A percentile compares a stretch with the other conserved stretches of the same genome.
Evolutionary conservation across 2,329 filamentous ascomycete genomes (phyloP).

Genomic region (Chaetomiaceae sp.): DNA sequence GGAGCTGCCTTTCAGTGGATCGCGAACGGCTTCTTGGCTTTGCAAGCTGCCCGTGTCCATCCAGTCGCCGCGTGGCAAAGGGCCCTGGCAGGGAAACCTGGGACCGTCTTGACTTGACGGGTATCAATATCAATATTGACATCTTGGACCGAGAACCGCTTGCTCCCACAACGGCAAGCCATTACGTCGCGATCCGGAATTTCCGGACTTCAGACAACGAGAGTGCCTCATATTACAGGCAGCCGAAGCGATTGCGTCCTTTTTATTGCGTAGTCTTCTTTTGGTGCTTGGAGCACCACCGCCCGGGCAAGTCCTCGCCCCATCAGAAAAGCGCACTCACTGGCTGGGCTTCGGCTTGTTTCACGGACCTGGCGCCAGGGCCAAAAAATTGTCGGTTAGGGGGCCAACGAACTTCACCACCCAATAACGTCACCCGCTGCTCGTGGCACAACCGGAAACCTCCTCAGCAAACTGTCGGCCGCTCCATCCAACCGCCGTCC

Average conservation of each 20-base stretch:
- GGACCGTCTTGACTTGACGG: no score
- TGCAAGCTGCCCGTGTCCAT: conserved; percentile 1
- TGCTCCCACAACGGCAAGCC: no score
- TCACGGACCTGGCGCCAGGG: neutral
- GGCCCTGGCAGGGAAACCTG: no score
- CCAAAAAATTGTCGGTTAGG: conserved; percentile 19
- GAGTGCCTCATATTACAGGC: no score
- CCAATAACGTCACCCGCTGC: conserved; percentile 21
- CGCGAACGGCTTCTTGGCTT: conserved; percentile 2
- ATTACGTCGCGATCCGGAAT: no score
- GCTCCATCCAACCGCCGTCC: conserved; percentile 1
- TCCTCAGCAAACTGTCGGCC: conserved; percentile 7
- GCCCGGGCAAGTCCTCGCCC: no score
- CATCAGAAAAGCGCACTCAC: neutral
- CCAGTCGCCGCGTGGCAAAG: conserved; percentile 8
- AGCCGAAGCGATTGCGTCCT: no score
- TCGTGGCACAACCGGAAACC: conserved; percentile 5
- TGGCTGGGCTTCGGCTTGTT: neutral
- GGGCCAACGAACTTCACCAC: conserved; percentile 8
- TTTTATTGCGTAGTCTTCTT: no score
- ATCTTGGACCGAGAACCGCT: no score
- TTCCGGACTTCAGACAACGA: no score
- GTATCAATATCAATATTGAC: neutral
- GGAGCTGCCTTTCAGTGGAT: conserved; percentile 7
- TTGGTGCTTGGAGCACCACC: no score